phyloP scores from a whole-genome alignment of 2,329 filamentous ascomycete genomes.

The Colletotrichum melonis region DNA sequence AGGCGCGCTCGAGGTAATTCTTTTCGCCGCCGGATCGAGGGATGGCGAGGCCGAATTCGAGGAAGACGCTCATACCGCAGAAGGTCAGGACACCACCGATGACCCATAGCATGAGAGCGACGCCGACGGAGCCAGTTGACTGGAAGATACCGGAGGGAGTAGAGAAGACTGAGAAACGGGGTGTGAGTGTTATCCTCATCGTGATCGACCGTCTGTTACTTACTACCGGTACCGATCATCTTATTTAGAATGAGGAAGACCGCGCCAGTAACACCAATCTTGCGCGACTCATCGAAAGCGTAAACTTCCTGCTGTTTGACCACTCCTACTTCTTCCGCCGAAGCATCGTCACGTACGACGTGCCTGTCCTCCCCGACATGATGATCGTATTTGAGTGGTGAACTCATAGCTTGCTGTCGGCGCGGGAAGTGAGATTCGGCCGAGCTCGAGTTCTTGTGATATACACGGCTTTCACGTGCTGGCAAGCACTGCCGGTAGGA shows the following conservation, averaged over 20 bases:
- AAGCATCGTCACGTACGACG: background rate
- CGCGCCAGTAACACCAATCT: conserved; percentile 64
- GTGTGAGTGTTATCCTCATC: conserved; percentile 10
- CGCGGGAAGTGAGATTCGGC: background rate
- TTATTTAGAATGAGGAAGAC: conserved; percentile 68
- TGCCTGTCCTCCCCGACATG: conserved; percentile 11
- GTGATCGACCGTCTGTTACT: conserved; percentile 38
- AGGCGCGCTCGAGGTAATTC: conserved; percentile 74
- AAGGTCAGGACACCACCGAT: conserved; percentile 63
- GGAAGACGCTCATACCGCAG: conserved; percentile 69
- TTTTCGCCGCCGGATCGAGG: conserved; percentile 73
- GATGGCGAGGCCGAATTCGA: conserved; percentile 72
- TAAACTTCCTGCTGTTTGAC: conserved; percentile 44
- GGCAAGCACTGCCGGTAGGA: background rate
- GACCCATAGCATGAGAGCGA: conserved; percentile 49
- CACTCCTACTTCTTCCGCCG: background rate
- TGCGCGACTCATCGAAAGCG: conserved; percentile 53
- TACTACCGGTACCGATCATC: conserved; percentile 69
- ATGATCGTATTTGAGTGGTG: conserved; percentile 20
- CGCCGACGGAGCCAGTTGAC: conserved; percentile 63
- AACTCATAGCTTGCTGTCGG: conserved; percentile 4
- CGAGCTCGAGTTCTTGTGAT: background rate
- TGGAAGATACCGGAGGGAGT: conserved; percentile 65
- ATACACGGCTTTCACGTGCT: background rate
- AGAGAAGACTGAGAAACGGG: conserved; percentile 57